Conservation (phyloP, 352 stramenopile genomes). For the Globisporangium middletonii region DNA sequence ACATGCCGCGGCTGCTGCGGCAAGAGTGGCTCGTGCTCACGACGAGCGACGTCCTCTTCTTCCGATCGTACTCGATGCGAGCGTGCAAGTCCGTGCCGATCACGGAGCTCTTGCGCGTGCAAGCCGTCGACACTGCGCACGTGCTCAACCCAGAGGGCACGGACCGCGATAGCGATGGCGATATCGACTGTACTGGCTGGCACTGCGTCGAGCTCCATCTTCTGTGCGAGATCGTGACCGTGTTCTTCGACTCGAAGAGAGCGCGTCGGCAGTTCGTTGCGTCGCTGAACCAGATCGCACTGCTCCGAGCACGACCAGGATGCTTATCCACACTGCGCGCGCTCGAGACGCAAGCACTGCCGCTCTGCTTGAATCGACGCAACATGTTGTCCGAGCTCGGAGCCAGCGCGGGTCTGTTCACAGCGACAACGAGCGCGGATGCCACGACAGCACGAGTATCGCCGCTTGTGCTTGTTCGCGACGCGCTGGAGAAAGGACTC, state of each 20-base stretch:
- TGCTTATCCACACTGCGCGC: slow-evolving; percentile 9
- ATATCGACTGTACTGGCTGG: slow-evolving; percentile 20
- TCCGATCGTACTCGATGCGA: slow-evolving; percentile 52
- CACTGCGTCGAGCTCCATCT: slow-evolving; percentile 54
- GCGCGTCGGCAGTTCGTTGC: slow-evolving; percentile 25
- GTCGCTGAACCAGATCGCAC: slow-evolving; percentile 25
- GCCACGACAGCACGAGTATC: neutral
- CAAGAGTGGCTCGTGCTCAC: slow-evolving; percentile 74
- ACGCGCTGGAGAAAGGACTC: slow-evolving; percentile 21
- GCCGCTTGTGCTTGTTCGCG: slow-evolving; percentile 17
- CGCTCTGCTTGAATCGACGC: slow-evolving; percentile 54
- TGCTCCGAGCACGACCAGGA: slow-evolving; percentile 5
- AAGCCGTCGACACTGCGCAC: slow-evolving; percentile 23
- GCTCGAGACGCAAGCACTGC: slow-evolving; percentile 26
- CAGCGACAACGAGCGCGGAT: neutral
- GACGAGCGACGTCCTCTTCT: slow-evolving; percentile 51
- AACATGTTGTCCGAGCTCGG: slow-evolving; percentile 15
- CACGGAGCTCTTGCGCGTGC: slow-evolving; percentile 39
- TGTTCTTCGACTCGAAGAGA: slow-evolving; percentile 44
- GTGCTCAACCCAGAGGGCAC: slow-evolving; percentile 17
- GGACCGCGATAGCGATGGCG: slow-evolving; percentile 13
- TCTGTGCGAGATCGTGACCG: slow-evolving; percentile 41
- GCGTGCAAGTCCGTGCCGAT: slow-evolving; percentile 36
- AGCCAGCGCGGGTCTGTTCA: neutral
- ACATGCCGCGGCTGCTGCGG: slow-evolving; percentile 41